phyloP scores from a whole-genome alignment of 75 land plant species.

The Adiantum capillusveneris region DNA sequence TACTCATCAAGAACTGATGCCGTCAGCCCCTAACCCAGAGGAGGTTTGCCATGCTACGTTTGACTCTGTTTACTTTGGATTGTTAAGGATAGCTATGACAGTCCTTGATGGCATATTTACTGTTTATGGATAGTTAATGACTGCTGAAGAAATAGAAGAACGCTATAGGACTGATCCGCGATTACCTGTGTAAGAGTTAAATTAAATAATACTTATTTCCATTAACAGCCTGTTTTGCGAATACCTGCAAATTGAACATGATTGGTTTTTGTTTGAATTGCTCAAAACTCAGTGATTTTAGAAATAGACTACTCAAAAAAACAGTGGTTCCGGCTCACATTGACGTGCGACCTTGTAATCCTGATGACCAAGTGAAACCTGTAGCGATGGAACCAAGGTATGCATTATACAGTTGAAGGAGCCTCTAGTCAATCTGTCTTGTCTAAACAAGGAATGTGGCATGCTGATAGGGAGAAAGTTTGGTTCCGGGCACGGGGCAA shows the following conservation, averaged over 20 bases:
- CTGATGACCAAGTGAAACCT: slow-evolving; percentile 26
- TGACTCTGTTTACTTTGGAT: too few species aligned
- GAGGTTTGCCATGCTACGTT: slow-evolving; percentile 19
- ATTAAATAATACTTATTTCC: too few species aligned
- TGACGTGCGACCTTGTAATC: slow-evolving; percentile 70
- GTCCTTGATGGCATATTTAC: too few species aligned
- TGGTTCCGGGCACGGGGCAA: slow-evolving; percentile 89
- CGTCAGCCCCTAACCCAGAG: slow-evolving; percentile 67
- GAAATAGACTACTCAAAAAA: slow-evolving; percentile 50
- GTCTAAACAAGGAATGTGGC: too few species aligned
- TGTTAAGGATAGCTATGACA: too few species aligned
- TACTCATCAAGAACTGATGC: slow-evolving; percentile 82
- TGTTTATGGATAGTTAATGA: slow-evolving; percentile 42
- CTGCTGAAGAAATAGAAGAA: slow-evolving; percentile 58
- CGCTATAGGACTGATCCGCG: slow-evolving; percentile 76
- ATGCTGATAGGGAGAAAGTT: slow-evolving; percentile 51
- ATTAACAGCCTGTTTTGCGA: too few species aligned
- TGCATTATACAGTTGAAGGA: too few species aligned
- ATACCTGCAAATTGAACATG: too few species aligned
- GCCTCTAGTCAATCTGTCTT: too few species aligned
- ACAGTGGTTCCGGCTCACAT: slow-evolving; percentile 62
- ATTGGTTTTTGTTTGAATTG: too few species aligned
- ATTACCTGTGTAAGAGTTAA: slow-evolving; percentile 86
- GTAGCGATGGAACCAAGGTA: slow-evolving; percentile 65
- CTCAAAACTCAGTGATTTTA: slow-evolving; percentile 56